Evolutionary conservation across 495 filamentous ascomycete species (phyloP), one percentile per base, ranked within the genome.

Genomic region (Jackrogersella multiformis): DNA sequence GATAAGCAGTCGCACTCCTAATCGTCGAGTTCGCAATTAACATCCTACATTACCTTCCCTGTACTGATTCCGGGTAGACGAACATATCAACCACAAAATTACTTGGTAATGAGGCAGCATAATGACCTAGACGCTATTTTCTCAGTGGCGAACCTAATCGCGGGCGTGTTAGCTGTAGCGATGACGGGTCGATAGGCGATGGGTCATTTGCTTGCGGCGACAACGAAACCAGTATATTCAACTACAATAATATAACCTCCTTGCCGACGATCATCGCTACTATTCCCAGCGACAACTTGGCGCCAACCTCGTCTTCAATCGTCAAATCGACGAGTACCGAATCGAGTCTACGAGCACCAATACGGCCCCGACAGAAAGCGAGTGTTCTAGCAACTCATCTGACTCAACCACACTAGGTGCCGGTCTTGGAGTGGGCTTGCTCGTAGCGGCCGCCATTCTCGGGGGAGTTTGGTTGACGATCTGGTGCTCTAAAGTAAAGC

Each of bases 151-250:
- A n/a, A n/a, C n/a, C n/a, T n/a, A n/a, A n/a, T n/a, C n/a, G n/a
- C n/a, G n/a, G n/a, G n/a, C n/a, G n/a, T n/a, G n/a, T n/a, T n/a
- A n/a, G n/a, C 32, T 68, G 65, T 13, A 62, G 58, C 10, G 65
- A 68, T 13, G 44, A 68, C 16, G 57, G 64, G 4, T 23, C 28
- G 8, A 68, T 53, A 1, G 58, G 65, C 1, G 0, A 20, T 24
- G 58, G 58, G 1, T 68, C 65, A 3, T 63, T 68, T 12, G 57
- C 64, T n/a, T 67, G 64, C 16, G 61, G 64, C 35, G 56, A 10
- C n/a, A 42, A 56, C n/a, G 23, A 61, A 24, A 34, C 56, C 1
- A 8, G 10, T 1, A 38, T 34, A 23, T 67, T 67, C 45, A 10
- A 21, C 5, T 56, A 61, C 26, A 42, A 44, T 24, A 56, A 67